Base-by-base conservation (phyloP, 1,284 basidiomycete species). In the Cutaneotrichosporon spelunceum region DNA sequence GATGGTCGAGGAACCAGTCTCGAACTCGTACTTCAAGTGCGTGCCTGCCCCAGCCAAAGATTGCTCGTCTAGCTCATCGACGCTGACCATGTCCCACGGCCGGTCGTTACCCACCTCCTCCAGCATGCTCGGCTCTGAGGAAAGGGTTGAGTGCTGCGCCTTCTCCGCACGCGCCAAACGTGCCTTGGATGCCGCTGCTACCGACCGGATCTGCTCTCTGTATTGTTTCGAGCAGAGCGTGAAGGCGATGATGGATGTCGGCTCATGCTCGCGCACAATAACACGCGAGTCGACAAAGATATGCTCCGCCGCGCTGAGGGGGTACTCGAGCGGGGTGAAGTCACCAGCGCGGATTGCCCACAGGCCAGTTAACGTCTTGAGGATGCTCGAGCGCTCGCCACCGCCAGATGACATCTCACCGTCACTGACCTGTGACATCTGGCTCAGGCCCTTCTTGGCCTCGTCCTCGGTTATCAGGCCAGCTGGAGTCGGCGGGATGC, bases 191-290 rank as follows among this genome's bases (percentile, higher is more conserved):
- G 54, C 58, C 10, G 56, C 52, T 8, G 65, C 87, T 86, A 93
- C n/a, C 84, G 89, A 66, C 4, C 74, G 79, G 58, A 95, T 82
- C 84, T 91, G 88, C 23, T 94, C 90, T 36, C 88, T 84, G 76
- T 98, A 96, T 66, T 89, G 88, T 26, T 88, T 88, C 3, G 93
- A 93, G 88, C 89, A 92, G 50, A 99, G 81, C 10, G 93, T 93
- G 59, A 98, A 87, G 4, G 96, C 95, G 67, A 99, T 95, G 70
- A 99, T 96, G 10, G 93, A 97, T 0, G 93, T 97, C 3, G 96
- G 96, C 77, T 99, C 96, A 75, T 98, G 94, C 53, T 94, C 95
- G 24, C 96, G 86, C 27, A 99, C 90, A 54, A 98, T 88, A 84
- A 98, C 95, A 1, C 89, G 88, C 16, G 92, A 94, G 73, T 98